phyloP scores from a whole-genome alignment of 257 asterid species.

The Nemophila menziesii region DNA sequence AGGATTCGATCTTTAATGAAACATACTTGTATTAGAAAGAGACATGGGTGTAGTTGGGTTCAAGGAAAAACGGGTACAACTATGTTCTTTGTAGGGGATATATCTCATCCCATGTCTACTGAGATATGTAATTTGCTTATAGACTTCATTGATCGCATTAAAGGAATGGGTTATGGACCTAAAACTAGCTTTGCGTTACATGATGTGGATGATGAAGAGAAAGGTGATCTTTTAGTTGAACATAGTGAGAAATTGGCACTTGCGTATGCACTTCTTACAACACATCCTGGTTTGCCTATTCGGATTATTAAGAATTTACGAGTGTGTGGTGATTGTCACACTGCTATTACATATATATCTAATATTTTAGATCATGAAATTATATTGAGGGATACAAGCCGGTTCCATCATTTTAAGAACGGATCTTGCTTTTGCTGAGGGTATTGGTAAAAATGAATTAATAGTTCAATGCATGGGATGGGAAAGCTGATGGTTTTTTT shows the following conservation, averaged over 20 bases:
- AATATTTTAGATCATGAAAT: constrained; percentile 62
- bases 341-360: constrained; percentile 56
- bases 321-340: constrained; percentile 83
- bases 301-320: constrained; percentile 88
- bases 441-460: constrained; percentile 50
- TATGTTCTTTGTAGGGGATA: constrained; percentile 67
- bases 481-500: too few relatives aligned
- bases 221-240: constrained; percentile 58
- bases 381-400: constrained; percentile 75
- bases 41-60: constrained; percentile 95
- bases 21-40: constrained; percentile 57
- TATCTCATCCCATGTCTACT: constrained; percentile 61
- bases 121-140: constrained; percentile 48
- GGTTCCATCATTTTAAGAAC: constrained; percentile 80
- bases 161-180: constrained; percentile 72
- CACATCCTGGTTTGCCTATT: constrained; percentile 65
- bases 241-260: constrained; percentile 95
- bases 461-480: not conserved
- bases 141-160: constrained; percentile 48
- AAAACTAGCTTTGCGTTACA: constrained; percentile 85
- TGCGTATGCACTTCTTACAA: constrained; percentile 74
- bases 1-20: constrained; percentile 65
- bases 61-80: constrained; percentile 72
- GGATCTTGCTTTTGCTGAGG: constrained; percentile 89
- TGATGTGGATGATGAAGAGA: constrained; percentile 92